Conservation (phyloP, 2,329 filamentous ascomycete genomes). For the Trichoderma sp. region DNA sequence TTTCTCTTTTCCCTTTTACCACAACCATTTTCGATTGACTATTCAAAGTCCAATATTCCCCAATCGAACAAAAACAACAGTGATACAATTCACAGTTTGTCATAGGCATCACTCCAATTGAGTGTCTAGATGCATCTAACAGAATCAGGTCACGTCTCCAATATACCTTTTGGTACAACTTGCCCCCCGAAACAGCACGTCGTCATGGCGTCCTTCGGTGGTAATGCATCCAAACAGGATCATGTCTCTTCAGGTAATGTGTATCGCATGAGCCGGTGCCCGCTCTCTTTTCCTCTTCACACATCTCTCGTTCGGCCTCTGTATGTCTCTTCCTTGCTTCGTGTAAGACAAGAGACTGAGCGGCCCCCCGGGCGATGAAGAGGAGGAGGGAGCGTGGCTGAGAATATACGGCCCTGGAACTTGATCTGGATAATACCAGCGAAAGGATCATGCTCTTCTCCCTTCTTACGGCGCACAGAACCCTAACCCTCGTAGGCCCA, state of each 20-base stretch:
- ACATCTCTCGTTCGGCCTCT: neutral
- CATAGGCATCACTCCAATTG: neutral
- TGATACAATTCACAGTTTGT: constrained; percentile 23
- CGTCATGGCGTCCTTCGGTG: constrained; percentile 40
- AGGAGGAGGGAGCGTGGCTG: constrained; percentile 47
- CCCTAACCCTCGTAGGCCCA: constrained; percentile 43
- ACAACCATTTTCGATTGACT: neutral
- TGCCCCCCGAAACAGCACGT: constrained; percentile 27
- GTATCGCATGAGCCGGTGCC: constrained; percentile 67
- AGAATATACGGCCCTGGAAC: constrained; percentile 89
- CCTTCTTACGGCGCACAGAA: constrained; percentile 34
- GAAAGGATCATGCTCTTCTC: constrained; percentile 92
- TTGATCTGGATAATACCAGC: constrained; percentile 99
- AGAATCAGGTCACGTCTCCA: constrained; percentile 10
- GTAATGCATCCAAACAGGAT: constrained; percentile 43
- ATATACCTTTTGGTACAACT: constrained; percentile 33
- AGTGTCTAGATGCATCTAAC: constrained; percentile 20
- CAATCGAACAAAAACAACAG: constrained; percentile 1
- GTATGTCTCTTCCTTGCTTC: neutral
- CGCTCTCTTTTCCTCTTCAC: constrained; percentile 27
- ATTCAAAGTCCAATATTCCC: neutral
- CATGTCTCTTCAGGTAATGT: constrained; percentile 46
- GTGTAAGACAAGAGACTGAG: neutral
- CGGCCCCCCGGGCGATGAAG: neutral
- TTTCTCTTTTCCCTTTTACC: neutral